A percentile compares a stretch with the other conserved stretches of the same genome.
phyloP scores from a whole-genome alignment of 495 filamentous ascomycete species.

The Neurospora sp. region DNA sequence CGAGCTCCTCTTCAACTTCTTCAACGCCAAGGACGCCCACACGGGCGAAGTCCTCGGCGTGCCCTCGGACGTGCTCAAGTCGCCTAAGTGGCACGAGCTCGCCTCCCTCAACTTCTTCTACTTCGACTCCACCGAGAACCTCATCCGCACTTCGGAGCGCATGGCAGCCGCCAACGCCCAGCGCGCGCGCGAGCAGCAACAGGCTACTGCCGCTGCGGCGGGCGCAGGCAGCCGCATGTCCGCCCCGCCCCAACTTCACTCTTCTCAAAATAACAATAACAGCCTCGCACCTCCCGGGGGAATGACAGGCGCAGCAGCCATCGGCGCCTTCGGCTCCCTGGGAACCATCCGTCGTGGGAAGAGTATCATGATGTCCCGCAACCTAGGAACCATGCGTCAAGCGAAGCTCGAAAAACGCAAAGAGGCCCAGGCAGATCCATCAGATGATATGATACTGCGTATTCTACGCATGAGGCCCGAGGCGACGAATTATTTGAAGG shows the following conservation, averaged over 20 bases:
- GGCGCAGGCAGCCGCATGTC: conserved; percentile 46
- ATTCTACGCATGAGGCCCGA: conserved; percentile 95
- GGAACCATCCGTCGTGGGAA: conserved; percentile 73
- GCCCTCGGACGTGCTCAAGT: conserved; percentile 81
- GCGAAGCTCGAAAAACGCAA: conserved; percentile 92
- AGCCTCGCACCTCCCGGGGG: background rate
- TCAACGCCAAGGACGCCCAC: conserved; percentile 87
- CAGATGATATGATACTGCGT: conserved; percentile 94
- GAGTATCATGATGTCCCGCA: conserved; percentile 88
- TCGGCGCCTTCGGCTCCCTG: conserved; percentile 55
- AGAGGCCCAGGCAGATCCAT: conserved; percentile 92
- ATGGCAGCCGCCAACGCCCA: conserved; percentile 88
- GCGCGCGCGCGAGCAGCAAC: conserved; percentile 54
- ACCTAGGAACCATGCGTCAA: conserved; percentile 90
- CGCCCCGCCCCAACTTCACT: conserved; percentile 47
- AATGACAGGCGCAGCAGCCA: background rate
- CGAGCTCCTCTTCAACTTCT: conserved; percentile 84
- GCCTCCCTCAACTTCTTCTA: conserved; percentile 97
- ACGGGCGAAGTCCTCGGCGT: conserved; percentile 82
- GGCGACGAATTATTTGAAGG: conserved; percentile 79
- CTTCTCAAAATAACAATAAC: background rate
- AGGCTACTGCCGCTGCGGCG: conserved; percentile 10
- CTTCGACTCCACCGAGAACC: conserved; percentile 81
- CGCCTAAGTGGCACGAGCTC: conserved; percentile 96
- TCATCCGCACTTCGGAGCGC: conserved; percentile 84